Evolutionary conservation across 129 eudicot species (phyloP).

Genomic region (Artemisia annua): DNA sequence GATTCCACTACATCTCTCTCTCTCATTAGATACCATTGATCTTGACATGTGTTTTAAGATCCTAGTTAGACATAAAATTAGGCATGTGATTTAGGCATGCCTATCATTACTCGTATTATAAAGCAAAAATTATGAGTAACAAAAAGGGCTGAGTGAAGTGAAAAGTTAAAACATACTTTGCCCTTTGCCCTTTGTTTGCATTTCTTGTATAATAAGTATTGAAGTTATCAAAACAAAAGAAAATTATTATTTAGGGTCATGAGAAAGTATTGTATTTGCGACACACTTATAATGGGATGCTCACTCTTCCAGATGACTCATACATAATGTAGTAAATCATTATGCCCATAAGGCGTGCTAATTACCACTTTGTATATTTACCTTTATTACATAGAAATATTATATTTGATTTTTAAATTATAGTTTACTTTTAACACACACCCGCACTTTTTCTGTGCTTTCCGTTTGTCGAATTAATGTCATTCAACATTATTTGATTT

Average conservation of each 20-base stretch:
- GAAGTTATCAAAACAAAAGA: neutral
- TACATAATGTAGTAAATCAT: conserved; percentile 2
- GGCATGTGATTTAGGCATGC: too few relatives aligned
- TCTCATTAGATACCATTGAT: too few relatives aligned
- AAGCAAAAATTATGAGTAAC: too few relatives aligned
- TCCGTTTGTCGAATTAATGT: neutral
- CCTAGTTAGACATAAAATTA: too few relatives aligned
- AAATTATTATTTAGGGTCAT: neutral
- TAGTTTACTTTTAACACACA: neutral
- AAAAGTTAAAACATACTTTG: neutral
- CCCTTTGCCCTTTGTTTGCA: neutral
- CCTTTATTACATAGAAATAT: neutral
- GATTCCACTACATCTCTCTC: too few relatives aligned
- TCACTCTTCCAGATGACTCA: conserved; percentile 9
- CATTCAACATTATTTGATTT: too few relatives aligned
- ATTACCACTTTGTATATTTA: neutral
- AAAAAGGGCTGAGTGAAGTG: too few relatives aligned
- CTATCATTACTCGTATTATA: too few relatives aligned
- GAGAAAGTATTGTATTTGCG: conserved; percentile 9
- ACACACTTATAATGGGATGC: conserved; percentile 16
- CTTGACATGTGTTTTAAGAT: too few relatives aligned
- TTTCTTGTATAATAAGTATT: neutral
- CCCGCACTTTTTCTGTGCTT: neutral
- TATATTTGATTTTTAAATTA: neutral
- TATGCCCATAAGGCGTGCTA: conserved; percentile 24